Percentiles rank a stretch among this genome's conserved stretches.
Conservation (phyloP, 768 basidiomycete genomes). For the Albatrellus ellisii region DNA sequence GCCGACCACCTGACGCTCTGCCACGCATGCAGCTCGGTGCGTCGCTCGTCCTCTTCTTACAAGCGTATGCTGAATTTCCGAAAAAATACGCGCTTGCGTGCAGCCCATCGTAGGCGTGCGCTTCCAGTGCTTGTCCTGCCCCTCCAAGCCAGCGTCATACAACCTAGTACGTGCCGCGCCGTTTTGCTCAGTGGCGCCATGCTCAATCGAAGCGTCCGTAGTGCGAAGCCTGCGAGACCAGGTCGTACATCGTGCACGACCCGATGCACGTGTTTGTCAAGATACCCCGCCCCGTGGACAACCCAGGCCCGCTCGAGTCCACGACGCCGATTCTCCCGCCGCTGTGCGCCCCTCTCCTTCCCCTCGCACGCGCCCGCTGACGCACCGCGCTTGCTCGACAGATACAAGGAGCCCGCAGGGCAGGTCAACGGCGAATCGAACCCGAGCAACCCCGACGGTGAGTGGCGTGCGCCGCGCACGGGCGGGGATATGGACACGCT, state of each 20-base stretch:
- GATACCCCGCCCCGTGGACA: slow-evolving; percentile 63
- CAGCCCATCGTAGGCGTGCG: slow-evolving; percentile 67
- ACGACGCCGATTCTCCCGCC: slow-evolving; percentile 51
- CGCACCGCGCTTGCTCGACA: slow-evolving; percentile 21
- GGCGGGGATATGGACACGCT: background rate
- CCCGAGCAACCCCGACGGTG: slow-evolving; percentile 44
- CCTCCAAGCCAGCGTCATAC: slow-evolving; percentile 56
- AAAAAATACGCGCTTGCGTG: background rate
- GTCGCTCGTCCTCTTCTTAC: background rate
- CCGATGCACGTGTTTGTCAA: slow-evolving; percentile 84
- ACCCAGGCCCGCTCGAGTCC: slow-evolving; percentile 32
- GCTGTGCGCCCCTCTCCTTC: slow-evolving; percentile 31
- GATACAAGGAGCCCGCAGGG: slow-evolving; percentile 54
- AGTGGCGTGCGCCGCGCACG: slow-evolving; percentile 1
- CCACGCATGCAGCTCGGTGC: slow-evolving; percentile 8
- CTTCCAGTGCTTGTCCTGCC: slow-evolving; percentile 86
- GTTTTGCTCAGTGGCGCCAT: slow-evolving; percentile 1
- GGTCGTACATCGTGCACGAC: slow-evolving; percentile 71
- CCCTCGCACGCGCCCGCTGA: background rate
- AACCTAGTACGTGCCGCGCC: slow-evolving; percentile 45
- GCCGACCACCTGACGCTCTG: slow-evolving; percentile 10
- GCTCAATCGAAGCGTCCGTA: slow-evolving; percentile 18
- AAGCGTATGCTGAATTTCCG: background rate
- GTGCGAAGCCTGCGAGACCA: slow-evolving; percentile 72
- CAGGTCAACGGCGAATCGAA: slow-evolving; percentile 22